Conservation (phyloP, 2,329 filamentous ascomycete genomes). For the Bertia moriformis region DNA sequence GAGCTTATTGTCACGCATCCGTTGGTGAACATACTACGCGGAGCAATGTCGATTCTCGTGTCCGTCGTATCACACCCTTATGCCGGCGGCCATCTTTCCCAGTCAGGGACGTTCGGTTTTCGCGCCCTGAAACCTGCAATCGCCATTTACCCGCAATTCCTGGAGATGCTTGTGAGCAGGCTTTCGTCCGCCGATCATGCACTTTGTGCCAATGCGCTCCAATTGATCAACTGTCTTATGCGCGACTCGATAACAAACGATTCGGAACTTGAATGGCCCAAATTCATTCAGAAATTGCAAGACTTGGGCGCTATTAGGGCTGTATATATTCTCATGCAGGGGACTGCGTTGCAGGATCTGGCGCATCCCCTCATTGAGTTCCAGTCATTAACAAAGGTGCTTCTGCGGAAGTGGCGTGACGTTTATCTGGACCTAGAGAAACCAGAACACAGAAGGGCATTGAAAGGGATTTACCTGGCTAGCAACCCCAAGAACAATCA, state of each 20-base stretch:
- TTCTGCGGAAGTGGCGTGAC: slow-evolving; percentile 55
- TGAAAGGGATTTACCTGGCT: slow-evolving; percentile 51
- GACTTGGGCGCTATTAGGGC: slow-evolving; percentile 60
- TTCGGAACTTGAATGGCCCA: slow-evolving; percentile 47
- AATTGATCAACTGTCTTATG: slow-evolving; percentile 61
- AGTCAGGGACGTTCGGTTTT: slow-evolving; percentile 45
- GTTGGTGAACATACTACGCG: slow-evolving; percentile 60
- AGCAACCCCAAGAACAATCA: slow-evolving; percentile 34
- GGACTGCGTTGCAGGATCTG: slow-evolving; percentile 53
- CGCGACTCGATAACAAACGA: slow-evolving; percentile 57
- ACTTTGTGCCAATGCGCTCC: slow-evolving; percentile 58
- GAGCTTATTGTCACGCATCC: slow-evolving; percentile 60
- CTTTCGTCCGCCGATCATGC: slow-evolving; percentile 60
- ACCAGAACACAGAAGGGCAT: slow-evolving; percentile 50
- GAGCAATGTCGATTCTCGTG: slow-evolving; percentile 60
- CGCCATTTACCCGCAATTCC: slow-evolving; percentile 52
- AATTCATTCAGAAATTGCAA: slow-evolving; percentile 58
- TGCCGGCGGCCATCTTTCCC: not conserved
- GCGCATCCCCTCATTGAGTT: slow-evolving; percentile 59
- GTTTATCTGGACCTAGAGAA: slow-evolving; percentile 52
- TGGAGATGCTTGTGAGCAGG: slow-evolving; percentile 57
- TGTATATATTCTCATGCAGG: slow-evolving; percentile 59
- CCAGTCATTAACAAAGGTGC: slow-evolving; percentile 53
- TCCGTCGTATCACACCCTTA: slow-evolving; percentile 35
- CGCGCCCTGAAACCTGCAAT: slow-evolving; percentile 56